These are phyloP conservation scores for Borovskyia barvae DNA, from an alignment of 208 protist genomes.

Conservation along the genomic window DNA sequence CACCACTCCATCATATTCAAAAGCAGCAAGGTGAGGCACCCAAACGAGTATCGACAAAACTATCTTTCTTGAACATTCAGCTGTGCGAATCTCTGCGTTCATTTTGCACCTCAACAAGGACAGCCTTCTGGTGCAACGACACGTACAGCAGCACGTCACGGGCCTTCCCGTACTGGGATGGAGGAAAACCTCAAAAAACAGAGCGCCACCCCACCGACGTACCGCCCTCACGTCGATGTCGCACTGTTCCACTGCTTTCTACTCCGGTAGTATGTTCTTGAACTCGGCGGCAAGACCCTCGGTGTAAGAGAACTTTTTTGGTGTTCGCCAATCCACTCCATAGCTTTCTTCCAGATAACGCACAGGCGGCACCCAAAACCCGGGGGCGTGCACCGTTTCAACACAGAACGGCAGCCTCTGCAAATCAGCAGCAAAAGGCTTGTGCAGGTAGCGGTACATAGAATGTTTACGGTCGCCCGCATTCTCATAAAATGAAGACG, in stretches of 20 bases:
- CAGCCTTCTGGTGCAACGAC: too few relatives aligned
- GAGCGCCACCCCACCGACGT: neutral
- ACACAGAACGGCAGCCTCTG: conserved; percentile 43
- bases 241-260: neutral
- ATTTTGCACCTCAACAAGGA: too few relatives aligned
- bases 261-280: conserved; percentile 85
- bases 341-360: conserved; percentile 83
- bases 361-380: conserved; percentile 58
- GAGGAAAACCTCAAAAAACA: neutral
- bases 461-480: conserved; percentile 40
- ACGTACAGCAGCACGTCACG: too few relatives aligned
- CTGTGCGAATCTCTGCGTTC: too few relatives aligned
- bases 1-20: too few relatives aligned
- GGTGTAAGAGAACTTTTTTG: conserved; percentile 66
- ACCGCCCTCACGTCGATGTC: too few relatives aligned
- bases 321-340: conserved; percentile 72
- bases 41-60: too few relatives aligned
- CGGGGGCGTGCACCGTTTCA: neutral
- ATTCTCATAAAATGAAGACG: conserved; percentile 73
- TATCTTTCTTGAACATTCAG: too few relatives aligned
- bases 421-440: conserved; percentile 40
- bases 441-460: conserved; percentile 87
- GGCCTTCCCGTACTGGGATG: too few relatives aligned
- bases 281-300: conserved; percentile 77
- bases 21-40: too few relatives aligned